These are phyloP conservation scores for Podospora appendiculata DNA, from an alignment of 495 filamentous ascomycete genomes.

Conservation along the genomic window DNA sequence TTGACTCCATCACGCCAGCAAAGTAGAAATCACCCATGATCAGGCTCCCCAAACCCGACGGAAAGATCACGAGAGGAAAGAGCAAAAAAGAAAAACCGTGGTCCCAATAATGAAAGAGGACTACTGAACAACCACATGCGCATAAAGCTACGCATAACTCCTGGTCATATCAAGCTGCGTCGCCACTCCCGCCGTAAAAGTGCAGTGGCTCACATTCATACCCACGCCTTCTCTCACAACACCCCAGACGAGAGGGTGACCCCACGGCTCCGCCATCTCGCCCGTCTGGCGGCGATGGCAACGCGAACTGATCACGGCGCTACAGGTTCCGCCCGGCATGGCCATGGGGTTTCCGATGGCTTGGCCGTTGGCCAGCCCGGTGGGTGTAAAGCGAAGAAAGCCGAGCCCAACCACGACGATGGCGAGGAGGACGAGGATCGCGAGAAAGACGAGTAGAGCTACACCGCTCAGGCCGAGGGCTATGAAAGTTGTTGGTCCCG, in stretches of 20 bases:
- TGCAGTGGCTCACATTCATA: conserved; percentile 26
- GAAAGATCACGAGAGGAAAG: no score
- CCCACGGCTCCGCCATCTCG: conserved; percentile 14
- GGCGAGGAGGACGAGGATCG: conserved; percentile 21
- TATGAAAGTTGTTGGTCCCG: neutral
- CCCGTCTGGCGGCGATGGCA: conserved; percentile 20
- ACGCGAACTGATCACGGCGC: conserved; percentile 33
- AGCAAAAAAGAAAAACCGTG: no score
- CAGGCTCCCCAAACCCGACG: no score
- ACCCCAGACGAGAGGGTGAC: conserved; percentile 28
- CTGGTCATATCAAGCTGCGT: conserved; percentile 23
- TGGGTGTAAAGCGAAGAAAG: conserved; percentile 19
- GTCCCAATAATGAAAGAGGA: no score
- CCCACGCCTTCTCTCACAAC: conserved; percentile 28
- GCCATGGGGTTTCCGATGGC: conserved; percentile 33
- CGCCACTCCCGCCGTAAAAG: conserved; percentile 23
- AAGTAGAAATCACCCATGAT: no score
- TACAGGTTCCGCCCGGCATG: conserved; percentile 28
- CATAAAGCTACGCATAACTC: conserved; percentile 22
- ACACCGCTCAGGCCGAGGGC: conserved; percentile 26
- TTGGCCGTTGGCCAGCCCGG: conserved; percentile 20
- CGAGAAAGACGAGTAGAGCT: conserved; percentile 26
- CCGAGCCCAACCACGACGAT: conserved; percentile 24
- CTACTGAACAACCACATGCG: no score
- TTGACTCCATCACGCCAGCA: no score